Base-by-base conservation (phyloP, 169 alveolate species). In the Plasmodium gallinaceum region DNA sequence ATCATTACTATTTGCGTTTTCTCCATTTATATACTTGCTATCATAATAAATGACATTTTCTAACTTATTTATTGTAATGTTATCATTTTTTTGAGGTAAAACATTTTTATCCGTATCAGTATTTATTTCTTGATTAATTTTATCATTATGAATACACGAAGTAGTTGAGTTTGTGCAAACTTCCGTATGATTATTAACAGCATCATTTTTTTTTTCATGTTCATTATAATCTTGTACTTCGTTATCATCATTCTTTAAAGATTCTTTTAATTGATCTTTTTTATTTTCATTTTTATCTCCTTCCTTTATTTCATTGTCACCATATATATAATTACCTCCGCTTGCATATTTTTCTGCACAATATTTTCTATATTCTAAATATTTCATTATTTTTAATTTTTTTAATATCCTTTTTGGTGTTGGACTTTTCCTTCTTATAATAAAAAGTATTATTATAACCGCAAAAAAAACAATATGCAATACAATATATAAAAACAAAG, bases 301-400 rank as follows among this genome's bases (percentile, higher is more conserved):
- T 16, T 83, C 2, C n/a, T 32, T 68, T 48, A 45, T 66, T 14
- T 64, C 74, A 37, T 22, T 58, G 9, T 61, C 88, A 22, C 74
- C 39, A 66, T 43, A 26, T 7, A 76, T 26, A 57, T 43, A 76
- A 64, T 52, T 70, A 2, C 48, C 43, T 14, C 22, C 43, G n/a
- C 22, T 69, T 26, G 45, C n/a, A n/a, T 16, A 45, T n/a, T 45
- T 65, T 18, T 70, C 62, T 22, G 69, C 88, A 46, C 92, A 71
- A 22, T 60, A 86, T 10, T 86, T 71, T 74, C 70, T 69, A 46
- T 86, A 86, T 12, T 86, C 92, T 18, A 42, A 22, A 71, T 70
- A 86, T 65, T 69, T 86, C 60, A 86, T 86, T n/a, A 86, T 71
- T 70, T 86, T 86, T 51, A 86, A 61, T 61, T 86, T 86, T 42